Evolutionary conservation across 495 filamentous ascomycete genomes (phyloP).

Genomic region (Trichoderma parareesei): DNA sequence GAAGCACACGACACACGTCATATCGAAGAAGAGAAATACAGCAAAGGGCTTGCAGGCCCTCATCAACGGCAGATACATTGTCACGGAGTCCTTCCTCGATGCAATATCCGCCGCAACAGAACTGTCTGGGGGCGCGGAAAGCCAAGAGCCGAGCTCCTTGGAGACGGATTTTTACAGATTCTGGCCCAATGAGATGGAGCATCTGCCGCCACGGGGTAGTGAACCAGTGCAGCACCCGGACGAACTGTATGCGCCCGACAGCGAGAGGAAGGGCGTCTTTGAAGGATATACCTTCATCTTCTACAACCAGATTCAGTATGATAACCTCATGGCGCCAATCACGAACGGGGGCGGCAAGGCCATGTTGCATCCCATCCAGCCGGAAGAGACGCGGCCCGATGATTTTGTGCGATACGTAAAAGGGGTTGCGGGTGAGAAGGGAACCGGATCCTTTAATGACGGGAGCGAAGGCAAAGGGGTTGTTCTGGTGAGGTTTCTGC

Average conservation of each 20-base stretch:
- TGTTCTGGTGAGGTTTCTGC: conserved; percentile 68
- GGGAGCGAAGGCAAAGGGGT: conserved; percentile 59
- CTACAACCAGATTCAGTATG: conserved; percentile 68
- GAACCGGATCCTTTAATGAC: conserved; percentile 51
- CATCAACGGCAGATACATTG: conserved; percentile 73
- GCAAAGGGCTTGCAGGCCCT: conserved; percentile 82
- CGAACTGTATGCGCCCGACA: conserved; percentile 61
- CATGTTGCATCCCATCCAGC: conserved; percentile 50
- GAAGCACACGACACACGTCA: conserved; percentile 72
- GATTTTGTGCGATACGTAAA: conserved; percentile 75
- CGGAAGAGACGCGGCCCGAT: conserved; percentile 60
- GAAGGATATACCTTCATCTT: conserved; percentile 87
- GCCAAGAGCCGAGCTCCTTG: conserved; percentile 54
- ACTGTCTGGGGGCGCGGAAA: conserved; percentile 39
- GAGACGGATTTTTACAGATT: conserved; percentile 74
- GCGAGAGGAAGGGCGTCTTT: conserved; percentile 61
- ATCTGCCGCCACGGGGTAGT: conserved; percentile 65
- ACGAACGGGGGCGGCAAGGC: conserved; percentile 78
- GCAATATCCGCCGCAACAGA: conserved; percentile 66
- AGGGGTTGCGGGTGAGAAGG: conserved; percentile 64
- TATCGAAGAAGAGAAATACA: conserved; percentile 83
- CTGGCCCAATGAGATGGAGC: conserved; percentile 68
- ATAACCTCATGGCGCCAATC: conserved; percentile 64
- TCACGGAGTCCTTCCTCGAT: conserved; percentile 60
- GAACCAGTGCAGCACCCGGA: conserved; percentile 59